Evolutionary conservation across 805 yeast species (phyloP), one percentile per base, ranked within the genome.

Genomic region (Starmera dryadoides): DNA sequence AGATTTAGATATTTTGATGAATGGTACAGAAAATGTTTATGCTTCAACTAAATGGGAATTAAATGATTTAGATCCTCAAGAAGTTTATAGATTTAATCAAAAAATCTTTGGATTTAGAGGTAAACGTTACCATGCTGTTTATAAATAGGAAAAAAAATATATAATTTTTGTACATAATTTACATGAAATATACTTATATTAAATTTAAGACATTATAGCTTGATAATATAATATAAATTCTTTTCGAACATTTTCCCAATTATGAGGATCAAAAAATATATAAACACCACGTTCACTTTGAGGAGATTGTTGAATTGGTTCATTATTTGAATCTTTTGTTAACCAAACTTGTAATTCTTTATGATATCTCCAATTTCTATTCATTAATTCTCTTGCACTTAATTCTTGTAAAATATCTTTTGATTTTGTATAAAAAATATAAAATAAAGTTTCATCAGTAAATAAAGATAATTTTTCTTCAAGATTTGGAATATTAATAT

Each of bases 281-380:
- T 93, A 93, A 9, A 88, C 79, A 1, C 98, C 98, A 44, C 91
- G 75, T 63, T 93, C 98, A 40, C 89, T 86, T 41, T 85, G 91
- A 29, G 81, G 82, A 26, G 83, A 76, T 42, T 87, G 86, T 48
- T 69, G 78, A 14, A 86, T 75, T 1, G 97, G 96, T 59, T 91
- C 98, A 44, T 80, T 79, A 51, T 78, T 77, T 22, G 95, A 85
- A 53, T 88, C 96, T 60, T 93, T 93, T 11, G 98, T 93, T 42
- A 93, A 66, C 98, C 98, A 93, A 37, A 93, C 88, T 64, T 89
- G 94, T 41, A 93, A 73, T 44, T 87, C 95, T 63, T 88, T 91
- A 63, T 93, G 98, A 56, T 86, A 93, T 49, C 98, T 75, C 99
- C 99, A 93, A 63, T 91, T 93, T 52, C 98, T 73, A 45, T 79